Evolutionary conservation across 805 yeast genomes (phyloP).

Genomic region (Ogataea corticis): DNA sequence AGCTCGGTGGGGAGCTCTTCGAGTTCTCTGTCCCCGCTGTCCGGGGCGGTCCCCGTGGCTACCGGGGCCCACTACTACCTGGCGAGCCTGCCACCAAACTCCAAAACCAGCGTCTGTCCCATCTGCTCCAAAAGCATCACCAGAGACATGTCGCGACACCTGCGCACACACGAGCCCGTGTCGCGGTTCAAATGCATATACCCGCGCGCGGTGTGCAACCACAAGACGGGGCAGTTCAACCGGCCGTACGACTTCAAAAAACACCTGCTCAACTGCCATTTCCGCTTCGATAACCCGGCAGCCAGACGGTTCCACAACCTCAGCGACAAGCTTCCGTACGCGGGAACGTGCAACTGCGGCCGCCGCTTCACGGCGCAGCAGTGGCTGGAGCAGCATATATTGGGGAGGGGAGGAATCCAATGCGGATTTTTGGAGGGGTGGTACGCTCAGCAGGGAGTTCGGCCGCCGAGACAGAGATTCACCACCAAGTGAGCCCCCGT

Average conservation of each 20-base stretch:
- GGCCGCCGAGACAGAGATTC: slow-evolving; percentile 22
- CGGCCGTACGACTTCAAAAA: slow-evolving; percentile 70
- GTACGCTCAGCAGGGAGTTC: slow-evolving; percentile 14
- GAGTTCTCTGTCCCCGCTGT: too few relatives aligned
- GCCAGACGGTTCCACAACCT: slow-evolving; percentile 49
- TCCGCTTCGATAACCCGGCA: slow-evolving; percentile 49
- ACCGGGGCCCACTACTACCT: too few relatives aligned
- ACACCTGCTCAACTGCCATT: slow-evolving; percentile 62
- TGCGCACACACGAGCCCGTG: slow-evolving; percentile 59
- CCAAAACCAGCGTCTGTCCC: slow-evolving; percentile 37
- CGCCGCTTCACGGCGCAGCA: slow-evolving; percentile 45
- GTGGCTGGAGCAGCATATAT: slow-evolving; percentile 59
- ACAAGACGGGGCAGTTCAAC: slow-evolving; percentile 62
- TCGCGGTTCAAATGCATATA: slow-evolving; percentile 59
- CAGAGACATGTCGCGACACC: slow-evolving; percentile 62
- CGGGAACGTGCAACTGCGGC: slow-evolving; percentile 60
- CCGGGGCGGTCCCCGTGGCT: too few relatives aligned
- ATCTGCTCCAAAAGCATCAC: slow-evolving; percentile 55
- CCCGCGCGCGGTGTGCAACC: slow-evolving; percentile 55
- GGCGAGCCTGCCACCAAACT: too few relatives aligned
- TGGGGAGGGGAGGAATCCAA: slow-evolving; percentile 31
- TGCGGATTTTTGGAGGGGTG: slow-evolving; percentile 17
- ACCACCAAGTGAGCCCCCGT: slow-evolving; percentile 17
- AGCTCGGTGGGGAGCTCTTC: too few relatives aligned
- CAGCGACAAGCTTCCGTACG: slow-evolving; percentile 49